phyloP scores from a whole-genome alignment of 2,329 filamentous ascomycete species.

The Aspergillus thermomutatus region DNA sequence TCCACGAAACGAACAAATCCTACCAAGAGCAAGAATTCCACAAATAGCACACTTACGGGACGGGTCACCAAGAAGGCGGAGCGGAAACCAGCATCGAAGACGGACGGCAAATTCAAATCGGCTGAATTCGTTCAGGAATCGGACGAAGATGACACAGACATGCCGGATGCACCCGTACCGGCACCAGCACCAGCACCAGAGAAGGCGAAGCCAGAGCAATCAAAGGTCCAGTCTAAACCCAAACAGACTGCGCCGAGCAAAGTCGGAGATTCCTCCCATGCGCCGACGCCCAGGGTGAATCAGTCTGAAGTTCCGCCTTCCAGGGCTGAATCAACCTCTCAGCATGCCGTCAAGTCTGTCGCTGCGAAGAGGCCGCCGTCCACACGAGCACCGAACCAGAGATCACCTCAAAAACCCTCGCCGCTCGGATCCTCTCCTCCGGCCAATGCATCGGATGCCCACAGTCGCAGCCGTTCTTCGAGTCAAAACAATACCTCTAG shows the following conservation, averaged over 20 bases:
- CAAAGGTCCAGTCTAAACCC: slow-evolving; percentile 18
- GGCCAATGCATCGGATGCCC: slow-evolving; percentile 58
- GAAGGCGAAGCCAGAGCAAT: slow-evolving; percentile 14
- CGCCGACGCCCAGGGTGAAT: slow-evolving; percentile 23
- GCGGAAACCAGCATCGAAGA: slow-evolving; percentile 34
- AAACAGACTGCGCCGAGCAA: slow-evolving; percentile 19
- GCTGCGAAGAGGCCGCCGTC: slow-evolving; percentile 33
- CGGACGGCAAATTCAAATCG: slow-evolving; percentile 50
- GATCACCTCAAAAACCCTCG: slow-evolving; percentile 59
- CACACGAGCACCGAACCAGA: slow-evolving; percentile 40
- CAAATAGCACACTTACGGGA: slow-evolving; percentile 47
- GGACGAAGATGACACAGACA: slow-evolving; percentile 46
- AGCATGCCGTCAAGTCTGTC: slow-evolving; percentile 27
- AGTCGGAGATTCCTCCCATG: slow-evolving; percentile 17
- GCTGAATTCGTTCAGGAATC: slow-evolving; percentile 54
- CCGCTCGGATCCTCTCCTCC: slow-evolving; percentile 60
- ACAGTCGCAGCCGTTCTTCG: slow-evolving; percentile 43
- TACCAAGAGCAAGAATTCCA: slow-evolving; percentile 47
- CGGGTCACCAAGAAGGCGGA: slow-evolving; percentile 46
- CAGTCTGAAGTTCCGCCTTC: slow-evolving; percentile 19
- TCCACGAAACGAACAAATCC: slow-evolving; percentile 42
- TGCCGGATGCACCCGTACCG: slow-evolving; percentile 24
- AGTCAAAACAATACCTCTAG: slow-evolving; percentile 43
- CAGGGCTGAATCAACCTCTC: slow-evolving; percentile 22
- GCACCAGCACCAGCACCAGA: slow-evolving; percentile 14